Evolutionary conservation across 2,329 filamentous ascomycete species (phyloP), one percentile per base, ranked within the genome.

Genomic region (Claviceps spartinae): DNA sequence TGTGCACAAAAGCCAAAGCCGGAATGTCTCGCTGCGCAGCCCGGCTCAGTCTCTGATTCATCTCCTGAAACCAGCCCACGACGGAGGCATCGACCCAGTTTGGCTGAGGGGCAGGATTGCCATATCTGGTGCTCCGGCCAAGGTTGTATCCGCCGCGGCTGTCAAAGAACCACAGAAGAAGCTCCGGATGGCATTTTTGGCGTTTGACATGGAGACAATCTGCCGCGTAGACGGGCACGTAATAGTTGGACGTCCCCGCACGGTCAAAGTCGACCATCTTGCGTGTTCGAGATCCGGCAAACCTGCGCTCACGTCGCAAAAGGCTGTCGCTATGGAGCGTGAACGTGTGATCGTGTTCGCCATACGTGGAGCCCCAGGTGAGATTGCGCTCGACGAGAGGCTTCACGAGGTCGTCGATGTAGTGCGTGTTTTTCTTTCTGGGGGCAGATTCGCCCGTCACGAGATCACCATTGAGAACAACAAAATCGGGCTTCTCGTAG

Each of bases 121-220:
- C 58, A 43, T 60, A 51, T 11, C 60, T 48, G 51, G 68, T 53
- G 45, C 55, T 58, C 54, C 64, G 57, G 52, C 73, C 72, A 58
- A 73, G 78, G 44, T 70, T 65, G 48, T 69, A 69, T 4, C 81
- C 81, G 37, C 82, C 82, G 14, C 76, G 72, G 52, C 73, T 78
- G 60, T 88, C 85, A 58, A 88, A 86, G 66, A 87, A 87, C 81
- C 82, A 88, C 1, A 88, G 68, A 0, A 88, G 59, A 24, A 74
- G 56, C 47, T 67, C 65, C 0, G 72, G 71, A 0, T 47, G 36
- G 44, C 50, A 51, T 8, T 34, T 20, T 13, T 3, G 6, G 6
- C 9, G 20, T 37, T 37, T 51, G 16, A 54, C 50, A 4, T 59
- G 52, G 5, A 51, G 55, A 54, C 72, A 74, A 6, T 62, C 56